Percentiles rank a stretch among this genome's conserved stretches.
phyloP scores from a whole-genome alignment of 176 grass and related monocot genomes.

The Elymus sibiricus region DNA sequence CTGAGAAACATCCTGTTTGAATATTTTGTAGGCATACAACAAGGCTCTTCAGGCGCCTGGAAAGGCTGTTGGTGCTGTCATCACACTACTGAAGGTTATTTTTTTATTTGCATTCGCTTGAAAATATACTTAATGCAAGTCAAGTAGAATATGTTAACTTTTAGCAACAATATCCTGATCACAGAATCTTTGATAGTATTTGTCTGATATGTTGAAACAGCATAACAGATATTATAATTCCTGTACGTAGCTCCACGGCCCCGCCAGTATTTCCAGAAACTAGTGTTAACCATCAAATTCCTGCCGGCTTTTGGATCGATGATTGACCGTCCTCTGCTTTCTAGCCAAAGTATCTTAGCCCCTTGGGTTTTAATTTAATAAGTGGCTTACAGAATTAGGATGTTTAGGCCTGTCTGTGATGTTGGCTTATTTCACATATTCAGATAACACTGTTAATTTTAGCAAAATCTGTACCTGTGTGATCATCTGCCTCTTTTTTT shows the following conservation, averaged over 20 bases:
- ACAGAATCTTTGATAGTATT: conserved; percentile 1
- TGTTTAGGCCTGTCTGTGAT: background rate
- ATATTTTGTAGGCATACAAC: conserved; percentile 60
- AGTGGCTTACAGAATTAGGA: background rate
- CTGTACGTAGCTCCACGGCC: background rate
- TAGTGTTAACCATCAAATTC: background rate
- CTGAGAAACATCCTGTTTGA: conserved; percentile 7
- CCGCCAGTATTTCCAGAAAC: background rate
- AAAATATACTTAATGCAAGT: background rate
- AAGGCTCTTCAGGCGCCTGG: conserved; percentile 90
- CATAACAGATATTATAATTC: background rate
- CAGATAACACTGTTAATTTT: background rate
- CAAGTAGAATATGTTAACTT: background rate
- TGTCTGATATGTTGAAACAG: background rate
- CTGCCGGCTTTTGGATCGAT: background rate
- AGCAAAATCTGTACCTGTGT: background rate
- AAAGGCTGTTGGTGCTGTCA: conserved; percentile 71
- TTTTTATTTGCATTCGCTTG: background rate
- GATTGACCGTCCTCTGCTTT: background rate
- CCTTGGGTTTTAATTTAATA: background rate
- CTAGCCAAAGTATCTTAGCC: background rate
- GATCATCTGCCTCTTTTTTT: conserved; percentile 14
- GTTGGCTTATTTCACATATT: background rate
- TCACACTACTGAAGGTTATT: conserved; percentile 73
- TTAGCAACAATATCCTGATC: conserved; percentile 1